Percentiles rank a stretch among this genome's conserved stretches.
These are phyloP conservation scores for Pichia sp. DNA, from an alignment of 1,139 yeast genomes.

Conservation along the genomic window DNA sequence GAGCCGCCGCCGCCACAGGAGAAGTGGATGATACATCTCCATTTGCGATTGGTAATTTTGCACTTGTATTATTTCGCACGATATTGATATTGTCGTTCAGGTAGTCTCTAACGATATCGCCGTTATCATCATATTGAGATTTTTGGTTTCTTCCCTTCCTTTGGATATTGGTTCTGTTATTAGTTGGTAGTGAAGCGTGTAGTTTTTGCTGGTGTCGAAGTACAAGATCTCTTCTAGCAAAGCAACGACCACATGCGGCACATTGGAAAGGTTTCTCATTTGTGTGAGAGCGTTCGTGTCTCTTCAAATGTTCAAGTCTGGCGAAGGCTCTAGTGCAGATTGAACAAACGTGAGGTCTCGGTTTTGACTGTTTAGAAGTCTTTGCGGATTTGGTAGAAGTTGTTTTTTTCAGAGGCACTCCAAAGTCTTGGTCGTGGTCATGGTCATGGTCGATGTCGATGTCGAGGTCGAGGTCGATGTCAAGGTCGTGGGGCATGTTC, in stretches of 20 bases:
- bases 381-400: conserved; percentile 11
- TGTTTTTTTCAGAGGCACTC: conserved; percentile 10
- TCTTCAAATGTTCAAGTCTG: conserved; percentile 63
- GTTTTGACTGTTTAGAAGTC: conserved; percentile 76
- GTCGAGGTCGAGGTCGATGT: no score
- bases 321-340: conserved; percentile 79
- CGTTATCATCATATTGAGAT: conserved; percentile 26
- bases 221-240: conserved; percentile 86
- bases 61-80: conserved; percentile 29
- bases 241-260: conserved; percentile 93
- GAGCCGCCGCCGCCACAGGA: background rate
- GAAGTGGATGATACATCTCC: no score
- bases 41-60: conserved; percentile 24
- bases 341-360: conserved; percentile 84
- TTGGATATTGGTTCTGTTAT: conserved; percentile 25
- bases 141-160: conserved; percentile 28
- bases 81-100: conserved; percentile 30
- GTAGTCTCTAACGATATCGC: conserved; percentile 27
- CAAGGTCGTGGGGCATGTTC: no score
- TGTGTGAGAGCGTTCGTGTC: conserved; percentile 79
- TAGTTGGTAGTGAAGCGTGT: conserved; percentile 52
- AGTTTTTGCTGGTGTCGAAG: conserved; percentile 91
- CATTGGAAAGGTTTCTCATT: conserved; percentile 96
- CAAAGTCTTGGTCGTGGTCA: conserved; percentile 3
- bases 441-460: background rate